Evolutionary conservation across 495 filamentous ascomycete species (phyloP).

Genomic region (Echria macrotheca): DNA sequence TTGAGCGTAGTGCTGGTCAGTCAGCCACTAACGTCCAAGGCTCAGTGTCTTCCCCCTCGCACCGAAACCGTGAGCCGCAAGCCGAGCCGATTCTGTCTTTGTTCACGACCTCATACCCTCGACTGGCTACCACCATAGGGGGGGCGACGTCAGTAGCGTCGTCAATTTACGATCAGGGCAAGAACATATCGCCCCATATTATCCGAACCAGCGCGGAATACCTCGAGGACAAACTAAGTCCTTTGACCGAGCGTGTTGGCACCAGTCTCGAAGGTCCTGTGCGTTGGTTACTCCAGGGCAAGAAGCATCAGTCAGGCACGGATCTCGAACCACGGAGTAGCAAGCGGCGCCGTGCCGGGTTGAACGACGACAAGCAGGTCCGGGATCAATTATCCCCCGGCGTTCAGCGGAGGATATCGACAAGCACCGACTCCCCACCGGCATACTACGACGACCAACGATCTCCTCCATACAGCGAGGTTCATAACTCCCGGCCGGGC

Average conservation of each 20-base stretch:
- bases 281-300: slow-evolving; percentile 59
- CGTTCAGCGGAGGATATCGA: slow-evolving; percentile 35
- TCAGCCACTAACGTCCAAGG: slow-evolving; percentile 34
- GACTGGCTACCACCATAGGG: slow-evolving; percentile 74
- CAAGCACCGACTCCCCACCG: slow-evolving; percentile 62
- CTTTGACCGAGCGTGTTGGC: slow-evolving; percentile 76
- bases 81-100: slow-evolving; percentile 74
- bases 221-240: slow-evolving; percentile 76
- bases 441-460: slow-evolving; percentile 78
- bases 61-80: slow-evolving; percentile 27
- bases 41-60: slow-evolving; percentile 51
- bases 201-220: slow-evolving; percentile 79
- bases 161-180: slow-evolving; percentile 73
- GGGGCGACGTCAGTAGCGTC: slow-evolving; percentile 72
- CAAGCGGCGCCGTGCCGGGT: slow-evolving; percentile 56
- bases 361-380: slow-evolving; percentile 5
- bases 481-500: slow-evolving; percentile 20
- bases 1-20: too few relatives aligned
- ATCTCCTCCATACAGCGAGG: slow-evolving; percentile 65
- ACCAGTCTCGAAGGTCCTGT: slow-evolving; percentile 78
- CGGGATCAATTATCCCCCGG: background rate
- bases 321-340: slow-evolving; percentile 43
- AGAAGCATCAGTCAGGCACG: slow-evolving; percentile 32
- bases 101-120: slow-evolving; percentile 71
- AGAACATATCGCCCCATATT: slow-evolving; percentile 81